Evolutionary conservation across 352 stramenopile species (phyloP).

Genomic region (Globisporangium canariense): DNA sequence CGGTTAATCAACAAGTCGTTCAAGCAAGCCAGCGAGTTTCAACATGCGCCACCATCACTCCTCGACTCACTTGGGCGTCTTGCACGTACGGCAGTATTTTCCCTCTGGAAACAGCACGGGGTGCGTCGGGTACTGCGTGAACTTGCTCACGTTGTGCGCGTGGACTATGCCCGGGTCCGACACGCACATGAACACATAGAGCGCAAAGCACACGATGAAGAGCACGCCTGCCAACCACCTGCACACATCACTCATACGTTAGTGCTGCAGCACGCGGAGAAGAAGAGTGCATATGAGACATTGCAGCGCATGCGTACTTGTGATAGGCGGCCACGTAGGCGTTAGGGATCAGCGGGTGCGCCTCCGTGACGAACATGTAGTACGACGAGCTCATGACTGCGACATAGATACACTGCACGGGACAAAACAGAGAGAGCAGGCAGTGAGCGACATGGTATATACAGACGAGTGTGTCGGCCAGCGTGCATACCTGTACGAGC

Average conservation of each 20-base stretch:
- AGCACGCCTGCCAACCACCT: constrained; percentile 48
- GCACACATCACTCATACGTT: background rate
- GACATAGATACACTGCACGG: constrained; percentile 67
- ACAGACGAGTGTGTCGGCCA: background rate
- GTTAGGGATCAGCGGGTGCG: constrained; percentile 58
- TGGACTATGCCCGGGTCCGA: constrained; percentile 77
- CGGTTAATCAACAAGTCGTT: background rate
- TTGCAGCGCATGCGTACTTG: constrained; percentile 32
- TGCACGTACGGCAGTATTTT: constrained; percentile 87
- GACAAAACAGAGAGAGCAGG: background rate
- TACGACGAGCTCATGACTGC: constrained; percentile 65
- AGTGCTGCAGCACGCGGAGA: background rate
- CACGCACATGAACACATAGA: constrained; percentile 72
- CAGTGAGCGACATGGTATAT: background rate
- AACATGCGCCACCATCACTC: background rate
- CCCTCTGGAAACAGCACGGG: constrained; percentile 72
- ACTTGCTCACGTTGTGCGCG: constrained; percentile 38
- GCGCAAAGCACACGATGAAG: constrained; percentile 48
- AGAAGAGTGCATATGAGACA: background rate
- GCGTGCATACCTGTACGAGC: constrained; percentile 47
- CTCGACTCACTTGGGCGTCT: constrained; percentile 71
- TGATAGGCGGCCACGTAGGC: constrained; percentile 55
- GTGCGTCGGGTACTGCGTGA: constrained; percentile 71
- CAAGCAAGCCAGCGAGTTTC: background rate
- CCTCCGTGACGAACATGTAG: constrained; percentile 65